Percentiles rank a stretch among this genome's conserved stretches.
Evolutionary conservation across 164 flowering plant genomes (phyloP).

Genomic region (Echeveria elegans): DNA sequence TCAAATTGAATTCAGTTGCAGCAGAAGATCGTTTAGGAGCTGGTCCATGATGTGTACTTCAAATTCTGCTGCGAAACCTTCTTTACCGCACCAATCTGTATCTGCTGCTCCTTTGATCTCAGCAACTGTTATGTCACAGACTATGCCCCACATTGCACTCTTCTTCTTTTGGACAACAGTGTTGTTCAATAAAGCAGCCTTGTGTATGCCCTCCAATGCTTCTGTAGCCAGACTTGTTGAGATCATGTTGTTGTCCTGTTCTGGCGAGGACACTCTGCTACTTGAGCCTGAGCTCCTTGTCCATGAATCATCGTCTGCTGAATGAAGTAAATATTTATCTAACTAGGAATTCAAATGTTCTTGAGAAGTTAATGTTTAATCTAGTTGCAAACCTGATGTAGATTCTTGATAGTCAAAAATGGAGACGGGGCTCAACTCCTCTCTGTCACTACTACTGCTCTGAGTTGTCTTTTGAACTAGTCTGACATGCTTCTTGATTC

Average conservation of each 20-base stretch:
- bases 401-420: constrained; percentile 47
- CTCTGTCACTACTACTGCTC: constrained; percentile 27
- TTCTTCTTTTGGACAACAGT: neutral
- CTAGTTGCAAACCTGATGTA: constrained; percentile 30
- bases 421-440: constrained; percentile 76
- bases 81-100: constrained; percentile 28
- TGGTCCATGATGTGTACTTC: constrained; percentile 33
- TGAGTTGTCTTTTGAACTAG: constrained; percentile 13
- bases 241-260: neutral
- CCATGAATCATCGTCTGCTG: constrained; percentile 20
- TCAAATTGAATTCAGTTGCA: neutral
- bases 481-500: constrained; percentile 3
- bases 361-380: too few relatives aligned
- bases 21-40: constrained; percentile 30
- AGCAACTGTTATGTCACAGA: constrained; percentile 29
- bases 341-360: too few relatives aligned
- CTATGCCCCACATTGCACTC: constrained; percentile 13
- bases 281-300: neutral
- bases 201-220: neutral
- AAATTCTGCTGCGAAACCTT: constrained; percentile 29
- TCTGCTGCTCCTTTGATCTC: constrained; percentile 21
- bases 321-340: neutral
- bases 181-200: neutral
- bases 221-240: neutral
- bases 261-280: neutral